Conservation (phyloP, 352 stramenopile species). For the Globisporangium nodosum region DNA sequence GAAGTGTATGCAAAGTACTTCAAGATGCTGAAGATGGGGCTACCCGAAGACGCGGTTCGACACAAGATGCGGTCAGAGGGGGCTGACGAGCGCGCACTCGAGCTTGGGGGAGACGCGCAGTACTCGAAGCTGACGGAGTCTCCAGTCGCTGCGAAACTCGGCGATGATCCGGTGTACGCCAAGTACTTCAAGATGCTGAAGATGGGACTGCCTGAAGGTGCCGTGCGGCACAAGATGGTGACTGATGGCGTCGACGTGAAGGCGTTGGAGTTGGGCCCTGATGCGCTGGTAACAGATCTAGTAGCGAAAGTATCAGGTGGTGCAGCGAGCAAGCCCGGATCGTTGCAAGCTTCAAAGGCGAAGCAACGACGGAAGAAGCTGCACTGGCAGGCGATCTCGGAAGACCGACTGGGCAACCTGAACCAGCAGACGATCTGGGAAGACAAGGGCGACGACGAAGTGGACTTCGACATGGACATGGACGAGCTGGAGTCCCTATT, state of each 20-base stretch:
- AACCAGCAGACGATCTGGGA: slow-evolving; percentile 80
- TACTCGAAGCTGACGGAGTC: slow-evolving; percentile 30
- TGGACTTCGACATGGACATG: slow-evolving; percentile 85
- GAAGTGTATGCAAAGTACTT: slow-evolving; percentile 81
- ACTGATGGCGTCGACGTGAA: slow-evolving; percentile 38
- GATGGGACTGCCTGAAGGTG: slow-evolving; percentile 81
- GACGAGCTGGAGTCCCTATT: slow-evolving; percentile 85
- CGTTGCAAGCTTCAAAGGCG: slow-evolving; percentile 4
- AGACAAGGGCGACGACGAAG: slow-evolving; percentile 60
- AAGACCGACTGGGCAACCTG: slow-evolving; percentile 69
- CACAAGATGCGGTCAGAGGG: slow-evolving; percentile 78
- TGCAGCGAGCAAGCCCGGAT: slow-evolving; percentile 6
- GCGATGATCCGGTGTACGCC: slow-evolving; percentile 53
- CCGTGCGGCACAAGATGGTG: slow-evolving; percentile 82
- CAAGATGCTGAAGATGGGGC: slow-evolving; percentile 90
- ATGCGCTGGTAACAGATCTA: slow-evolving; percentile 47
- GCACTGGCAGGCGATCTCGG: slow-evolving; percentile 84
- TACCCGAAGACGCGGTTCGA: slow-evolving; percentile 74
- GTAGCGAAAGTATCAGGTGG: slow-evolving; percentile 6
- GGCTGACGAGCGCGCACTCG: slow-evolving; percentile 45
- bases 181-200: slow-evolving; percentile 95
- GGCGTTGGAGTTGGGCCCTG: slow-evolving; percentile 59
- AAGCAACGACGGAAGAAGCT: slow-evolving; percentile 79
- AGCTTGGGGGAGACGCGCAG: slow-evolving; percentile 40
- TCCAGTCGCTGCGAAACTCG: slow-evolving; percentile 21